These are phyloP conservation scores for Leishmania martiniquensis DNA, from an alignment of 208 protist species.

Conservation along the genomic window DNA sequence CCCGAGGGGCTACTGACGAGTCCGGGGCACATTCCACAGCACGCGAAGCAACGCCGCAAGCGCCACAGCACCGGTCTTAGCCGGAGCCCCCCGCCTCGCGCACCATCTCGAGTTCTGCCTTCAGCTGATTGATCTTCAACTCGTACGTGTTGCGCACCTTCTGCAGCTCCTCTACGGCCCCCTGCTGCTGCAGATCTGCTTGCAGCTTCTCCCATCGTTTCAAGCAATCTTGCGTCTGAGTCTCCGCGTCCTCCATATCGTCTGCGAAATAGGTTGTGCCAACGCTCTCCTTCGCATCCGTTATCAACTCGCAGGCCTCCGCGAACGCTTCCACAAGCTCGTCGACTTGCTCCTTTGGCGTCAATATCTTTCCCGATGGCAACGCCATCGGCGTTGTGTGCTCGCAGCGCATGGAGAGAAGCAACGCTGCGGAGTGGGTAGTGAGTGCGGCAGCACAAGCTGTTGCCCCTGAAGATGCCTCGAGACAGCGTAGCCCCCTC, in stretches of 20 bases:
- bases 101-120: constrained; percentile 57
- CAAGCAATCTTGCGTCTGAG: constrained; percentile 54
- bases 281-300: constrained; percentile 63
- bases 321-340: constrained; percentile 65
- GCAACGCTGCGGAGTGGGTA: not conserved
- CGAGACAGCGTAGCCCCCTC: not conserved
- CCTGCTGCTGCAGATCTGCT: constrained; percentile 26
- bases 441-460: not conserved
- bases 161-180: constrained; percentile 33
- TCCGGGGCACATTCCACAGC: not conserved
- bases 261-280: constrained; percentile 74
- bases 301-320: constrained; percentile 70
- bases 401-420: not conserved
- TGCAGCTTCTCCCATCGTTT: constrained; percentile 53
- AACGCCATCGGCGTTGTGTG: constrained; percentile 1
- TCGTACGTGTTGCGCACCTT: constrained; percentile 55
- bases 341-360: constrained; percentile 34
- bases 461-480: not conserved
- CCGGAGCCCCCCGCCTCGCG: constrained; percentile 27
- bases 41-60: not conserved
- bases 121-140: constrained; percentile 74
- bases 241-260: constrained; percentile 69
- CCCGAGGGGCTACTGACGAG: not conserved
- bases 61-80: not conserved
- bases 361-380: not conserved